A percentile compares a stretch with the other conserved stretches of the same genome.
phyloP scores from a whole-genome alignment of 768 basidiomycete genomes.

The Suillus clintonianus region DNA sequence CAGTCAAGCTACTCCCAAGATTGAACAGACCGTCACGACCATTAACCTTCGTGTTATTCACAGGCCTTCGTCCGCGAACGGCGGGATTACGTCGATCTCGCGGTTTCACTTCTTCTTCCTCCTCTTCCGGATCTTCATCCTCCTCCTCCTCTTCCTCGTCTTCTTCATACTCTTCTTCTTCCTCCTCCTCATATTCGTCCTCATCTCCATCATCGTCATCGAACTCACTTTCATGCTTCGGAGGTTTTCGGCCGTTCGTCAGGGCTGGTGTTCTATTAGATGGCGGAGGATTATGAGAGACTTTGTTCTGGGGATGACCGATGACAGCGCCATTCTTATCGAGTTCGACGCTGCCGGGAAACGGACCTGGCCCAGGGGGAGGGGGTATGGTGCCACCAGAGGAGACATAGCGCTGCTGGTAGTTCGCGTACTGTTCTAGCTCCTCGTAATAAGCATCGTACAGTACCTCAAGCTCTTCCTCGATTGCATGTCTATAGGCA shows the following conservation, averaged over 20 bases:
- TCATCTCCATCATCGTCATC: slow-evolving; percentile 66
- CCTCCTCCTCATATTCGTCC: slow-evolving; percentile 54
- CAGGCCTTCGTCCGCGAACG: slow-evolving; percentile 40
- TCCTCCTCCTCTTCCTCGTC: slow-evolving; percentile 75
- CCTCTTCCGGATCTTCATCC: slow-evolving; percentile 65
- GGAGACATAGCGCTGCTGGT: slow-evolving; percentile 93
- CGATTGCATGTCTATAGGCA: slow-evolving; percentile 83
- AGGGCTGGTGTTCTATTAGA: slow-evolving; percentile 34
- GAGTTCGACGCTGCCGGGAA: slow-evolving; percentile 96
- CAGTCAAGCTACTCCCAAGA: slow-evolving; percentile 81
- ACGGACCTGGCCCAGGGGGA: slow-evolving; percentile 95
- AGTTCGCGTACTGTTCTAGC: slow-evolving; percentile 98
- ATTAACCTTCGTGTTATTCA: slow-evolving; percentile 47
- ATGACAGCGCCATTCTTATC: slow-evolving; percentile 86
- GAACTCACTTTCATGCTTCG: slow-evolving; percentile 62
- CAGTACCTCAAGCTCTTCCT: slow-evolving; percentile 99
- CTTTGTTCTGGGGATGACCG: slow-evolving; percentile 33
- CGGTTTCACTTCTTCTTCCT: slow-evolving; percentile 50
- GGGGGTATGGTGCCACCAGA: slow-evolving; percentile 89
- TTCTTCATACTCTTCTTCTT: slow-evolving; percentile 62
- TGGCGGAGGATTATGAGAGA: slow-evolving; percentile 42
- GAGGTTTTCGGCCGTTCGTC: slow-evolving; percentile 41
- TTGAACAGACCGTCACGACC: slow-evolving; percentile 73
- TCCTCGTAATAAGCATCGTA: slow-evolving; percentile 99
- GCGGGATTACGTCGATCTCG: slow-evolving; percentile 35